phyloP scores from a whole-genome alignment of 2,329 filamentous ascomycete genomes.

The Cercospora nicotianae region DNA sequence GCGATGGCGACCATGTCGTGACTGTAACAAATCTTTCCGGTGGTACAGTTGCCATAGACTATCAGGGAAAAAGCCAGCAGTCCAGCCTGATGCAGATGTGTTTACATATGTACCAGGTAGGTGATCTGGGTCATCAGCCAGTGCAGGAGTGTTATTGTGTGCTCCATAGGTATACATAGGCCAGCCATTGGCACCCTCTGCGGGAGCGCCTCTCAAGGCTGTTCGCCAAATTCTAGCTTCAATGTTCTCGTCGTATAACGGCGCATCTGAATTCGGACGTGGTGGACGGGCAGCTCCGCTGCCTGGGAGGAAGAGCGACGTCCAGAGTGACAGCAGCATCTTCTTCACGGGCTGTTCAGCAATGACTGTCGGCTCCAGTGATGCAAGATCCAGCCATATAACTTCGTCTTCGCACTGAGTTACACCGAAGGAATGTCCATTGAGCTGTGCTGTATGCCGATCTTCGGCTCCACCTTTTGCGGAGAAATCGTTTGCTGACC shows the following conservation, averaged over 20 bases:
- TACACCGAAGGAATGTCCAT: not conserved
- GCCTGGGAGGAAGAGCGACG: not conserved
- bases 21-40: not conserved
- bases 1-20: not conserved
- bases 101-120: constrained; percentile 17
- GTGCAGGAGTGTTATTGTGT: constrained; percentile 20
- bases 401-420: not conserved
- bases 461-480: not conserved
- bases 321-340: not conserved
- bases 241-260: constrained; percentile 20
- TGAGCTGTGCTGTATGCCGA: not conserved
- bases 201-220: constrained; percentile 16
- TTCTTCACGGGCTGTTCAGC: not conserved
- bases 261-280: not conserved
- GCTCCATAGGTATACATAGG: constrained; percentile 23
- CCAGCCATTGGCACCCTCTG: constrained; percentile 18
- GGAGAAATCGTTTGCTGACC: not conserved
- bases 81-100: constrained; percentile 21
- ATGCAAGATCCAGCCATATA: not conserved
- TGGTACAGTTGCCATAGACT: constrained; percentile 25
- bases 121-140: not conserved
- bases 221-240: constrained; percentile 23
- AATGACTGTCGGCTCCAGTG: not conserved
- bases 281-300: not conserved
- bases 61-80: constrained; percentile 23